These are phyloP conservation scores for Scalesia atractyloides DNA, from an alignment of 129 eudicot species.

Conservation along the genomic window DNA sequence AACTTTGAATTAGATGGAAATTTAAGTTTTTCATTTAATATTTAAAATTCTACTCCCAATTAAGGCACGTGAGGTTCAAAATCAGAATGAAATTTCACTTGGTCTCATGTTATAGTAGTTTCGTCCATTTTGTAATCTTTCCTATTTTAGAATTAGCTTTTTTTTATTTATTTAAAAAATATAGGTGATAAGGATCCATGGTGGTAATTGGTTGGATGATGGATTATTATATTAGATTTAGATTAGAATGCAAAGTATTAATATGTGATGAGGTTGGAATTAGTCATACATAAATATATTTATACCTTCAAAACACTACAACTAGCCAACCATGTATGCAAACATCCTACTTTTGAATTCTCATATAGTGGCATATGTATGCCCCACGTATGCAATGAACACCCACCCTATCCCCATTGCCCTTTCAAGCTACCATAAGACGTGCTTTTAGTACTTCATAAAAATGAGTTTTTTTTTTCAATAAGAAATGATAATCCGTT, in stretches of 20 bases:
- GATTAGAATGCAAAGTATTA: slow-evolving; percentile 33
- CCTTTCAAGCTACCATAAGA: slow-evolving; percentile 22
- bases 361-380: neutral
- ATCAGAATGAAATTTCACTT: too few species aligned
- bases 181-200: slow-evolving; percentile 37
- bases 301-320: slow-evolving; percentile 18
- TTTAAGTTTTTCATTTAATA: too few species aligned
- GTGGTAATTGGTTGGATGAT: slow-evolving; percentile 42
- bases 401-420: neutral
- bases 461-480: neutral
- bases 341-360: slow-evolving; percentile 22
- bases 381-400: slow-evolving; percentile 15
- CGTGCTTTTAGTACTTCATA: neutral
- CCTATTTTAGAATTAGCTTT: neutral
- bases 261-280: slow-evolving; percentile 26
- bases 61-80: too few species aligned
- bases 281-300: slow-evolving; percentile 11
- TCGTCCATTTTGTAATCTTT: too few species aligned
- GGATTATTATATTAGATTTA: slow-evolving; percentile 28
- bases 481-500: too few species aligned
- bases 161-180: neutral
- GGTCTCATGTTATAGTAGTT: too few species aligned
- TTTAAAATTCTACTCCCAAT: too few species aligned
- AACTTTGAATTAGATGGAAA: too few species aligned
- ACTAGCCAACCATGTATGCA: neutral